phyloP scores from a whole-genome alignment of 768 basidiomycete species.

The Exidia glandulosa region DNA sequence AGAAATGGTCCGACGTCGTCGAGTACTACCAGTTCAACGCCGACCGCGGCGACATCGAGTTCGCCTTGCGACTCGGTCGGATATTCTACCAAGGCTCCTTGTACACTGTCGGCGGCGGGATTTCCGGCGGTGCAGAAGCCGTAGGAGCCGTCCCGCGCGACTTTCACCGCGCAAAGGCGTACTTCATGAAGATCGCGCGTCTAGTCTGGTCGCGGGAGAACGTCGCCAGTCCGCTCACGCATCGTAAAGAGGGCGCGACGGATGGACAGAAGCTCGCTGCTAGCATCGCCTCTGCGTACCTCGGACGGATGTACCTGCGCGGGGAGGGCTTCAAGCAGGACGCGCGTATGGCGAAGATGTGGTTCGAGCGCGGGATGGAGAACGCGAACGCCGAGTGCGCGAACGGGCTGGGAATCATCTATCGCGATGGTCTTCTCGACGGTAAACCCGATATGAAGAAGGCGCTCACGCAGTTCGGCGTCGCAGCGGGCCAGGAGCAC shows the following conservation, averaged over 20 bases:
- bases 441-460: conserved; percentile 52
- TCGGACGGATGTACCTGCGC: conserved; percentile 88
- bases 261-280: conserved; percentile 29
- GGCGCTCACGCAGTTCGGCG: conserved; percentile 57
- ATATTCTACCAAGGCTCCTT: conserved; percentile 95
- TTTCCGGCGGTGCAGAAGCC: conserved; percentile 82
- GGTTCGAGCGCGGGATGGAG: conserved; percentile 82
- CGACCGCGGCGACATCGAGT: conserved; percentile 80
- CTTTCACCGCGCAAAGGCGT: conserved; percentile 61
- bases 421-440: conserved; percentile 73
- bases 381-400: conserved; percentile 79
- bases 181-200: conserved; percentile 78
- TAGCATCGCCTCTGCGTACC: conserved; percentile 72
- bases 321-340: conserved; percentile 86
- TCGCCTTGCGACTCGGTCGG: conserved; percentile 86
- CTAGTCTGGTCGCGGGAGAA: conserved; percentile 84
- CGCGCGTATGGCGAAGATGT: conserved; percentile 67
- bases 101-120: conserved; percentile 67
- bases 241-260: conserved; percentile 23
- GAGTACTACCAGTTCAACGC: conserved; percentile 97
- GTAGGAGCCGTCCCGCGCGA: conserved; percentile 80
- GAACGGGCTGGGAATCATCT: conserved; percentile 86
- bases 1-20: conserved; percentile 87
- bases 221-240: conserved; percentile 25
- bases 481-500: conserved; percentile 77